These are phyloP conservation scores for Diaporthe batatas DNA, from an alignment of 2,329 filamentous ascomycete species.

Conservation along the genomic window DNA sequence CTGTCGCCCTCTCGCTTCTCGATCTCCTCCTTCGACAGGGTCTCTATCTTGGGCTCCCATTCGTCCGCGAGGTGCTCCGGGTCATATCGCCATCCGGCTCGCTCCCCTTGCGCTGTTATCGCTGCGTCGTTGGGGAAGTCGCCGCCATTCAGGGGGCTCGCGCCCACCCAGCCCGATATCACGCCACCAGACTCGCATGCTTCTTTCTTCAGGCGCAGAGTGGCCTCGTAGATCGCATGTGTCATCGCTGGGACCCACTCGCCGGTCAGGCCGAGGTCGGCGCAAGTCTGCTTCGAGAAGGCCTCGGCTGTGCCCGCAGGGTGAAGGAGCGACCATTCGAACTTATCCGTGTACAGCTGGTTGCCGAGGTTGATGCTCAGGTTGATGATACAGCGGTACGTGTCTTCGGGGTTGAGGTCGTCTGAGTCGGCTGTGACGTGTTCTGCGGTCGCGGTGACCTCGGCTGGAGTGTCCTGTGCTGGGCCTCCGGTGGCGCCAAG, in stretches of 20 bases:
- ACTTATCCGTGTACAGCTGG: constrained; percentile 94
- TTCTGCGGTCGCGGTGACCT: constrained; percentile 78
- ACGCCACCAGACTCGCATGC: constrained; percentile 92
- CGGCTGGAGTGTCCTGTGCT: constrained; percentile 43
- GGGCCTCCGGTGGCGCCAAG: constrained; percentile 25
- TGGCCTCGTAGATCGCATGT: constrained; percentile 96
- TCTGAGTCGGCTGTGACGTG: constrained; percentile 75
- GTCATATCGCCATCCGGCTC: constrained; percentile 94
- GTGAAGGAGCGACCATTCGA: constrained; percentile 96
- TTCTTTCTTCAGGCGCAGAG: constrained; percentile 93
- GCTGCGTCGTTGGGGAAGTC: constrained; percentile 93
- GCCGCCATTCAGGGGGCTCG: constrained; percentile 60
- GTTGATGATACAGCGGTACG: constrained; percentile 91
- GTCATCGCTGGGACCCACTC: constrained; percentile 97
- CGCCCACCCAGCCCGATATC: constrained; percentile 73
- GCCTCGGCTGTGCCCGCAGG: constrained; percentile 91
- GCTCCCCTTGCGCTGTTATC: constrained; percentile 48
- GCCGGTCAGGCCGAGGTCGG: constrained; percentile 87
- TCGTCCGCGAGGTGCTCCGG: constrained; percentile 87
- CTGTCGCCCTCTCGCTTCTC: constrained; percentile 96
- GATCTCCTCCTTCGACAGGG: constrained; percentile 93
- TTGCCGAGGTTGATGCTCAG: constrained; percentile 94
- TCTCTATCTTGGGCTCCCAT: constrained; percentile 87
- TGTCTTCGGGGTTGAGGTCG: constrained; percentile 90
- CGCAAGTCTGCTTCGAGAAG: constrained; percentile 93